phyloP scores from a whole-genome alignment of 1,284 basidiomycete species.

The Retiboletus flavoniger region DNA sequence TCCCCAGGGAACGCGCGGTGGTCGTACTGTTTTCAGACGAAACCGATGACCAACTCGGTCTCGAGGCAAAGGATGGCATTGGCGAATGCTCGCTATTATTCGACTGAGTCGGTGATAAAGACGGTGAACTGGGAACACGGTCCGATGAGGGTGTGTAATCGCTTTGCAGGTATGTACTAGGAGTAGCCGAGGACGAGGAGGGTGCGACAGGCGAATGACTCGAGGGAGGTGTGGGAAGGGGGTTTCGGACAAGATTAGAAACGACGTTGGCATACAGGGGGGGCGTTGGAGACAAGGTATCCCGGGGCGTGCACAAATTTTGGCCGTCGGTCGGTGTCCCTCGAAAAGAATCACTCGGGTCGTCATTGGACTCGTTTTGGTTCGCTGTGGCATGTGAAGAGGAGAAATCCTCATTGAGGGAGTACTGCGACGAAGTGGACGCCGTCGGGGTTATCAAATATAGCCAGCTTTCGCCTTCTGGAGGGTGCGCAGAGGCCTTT shows the following conservation, averaged over 20 bases:
- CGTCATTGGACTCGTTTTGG: constrained; percentile 7
- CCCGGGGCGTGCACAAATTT: neutral
- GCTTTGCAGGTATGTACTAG: constrained; percentile 6
- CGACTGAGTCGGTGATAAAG: constrained; percentile 15
- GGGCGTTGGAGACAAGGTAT: constrained; percentile 17
- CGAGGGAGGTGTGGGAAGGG: constrained; percentile 13
- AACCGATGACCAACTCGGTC: constrained; percentile 29
- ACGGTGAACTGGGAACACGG: constrained; percentile 16
- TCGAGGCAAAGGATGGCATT: constrained; percentile 17
- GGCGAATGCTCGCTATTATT: constrained; percentile 19
- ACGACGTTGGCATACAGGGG: constrained; percentile 30
- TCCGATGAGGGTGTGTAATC: constrained; percentile 18
- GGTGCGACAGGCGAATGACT: constrained; percentile 9
- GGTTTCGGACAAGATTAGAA: constrained; percentile 20
- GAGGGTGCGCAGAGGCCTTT: constrained; percentile 15
- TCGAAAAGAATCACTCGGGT: constrained; percentile 4
- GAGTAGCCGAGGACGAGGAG: constrained; percentile 10
- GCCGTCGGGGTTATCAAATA: constrained; percentile 33
- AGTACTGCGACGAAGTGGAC: constrained; percentile 26
- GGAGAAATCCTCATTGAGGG: constrained; percentile 10
- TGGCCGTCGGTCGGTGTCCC: constrained; percentile 8
- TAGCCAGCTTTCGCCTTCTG: constrained; percentile 36
- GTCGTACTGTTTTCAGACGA: constrained; percentile 30
- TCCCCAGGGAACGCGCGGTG: constrained; percentile 15
- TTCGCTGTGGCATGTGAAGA: neutral